Base-by-base conservation (phyloP, 139 green algal species). In the Monoraphidium neglectum region DNA sequence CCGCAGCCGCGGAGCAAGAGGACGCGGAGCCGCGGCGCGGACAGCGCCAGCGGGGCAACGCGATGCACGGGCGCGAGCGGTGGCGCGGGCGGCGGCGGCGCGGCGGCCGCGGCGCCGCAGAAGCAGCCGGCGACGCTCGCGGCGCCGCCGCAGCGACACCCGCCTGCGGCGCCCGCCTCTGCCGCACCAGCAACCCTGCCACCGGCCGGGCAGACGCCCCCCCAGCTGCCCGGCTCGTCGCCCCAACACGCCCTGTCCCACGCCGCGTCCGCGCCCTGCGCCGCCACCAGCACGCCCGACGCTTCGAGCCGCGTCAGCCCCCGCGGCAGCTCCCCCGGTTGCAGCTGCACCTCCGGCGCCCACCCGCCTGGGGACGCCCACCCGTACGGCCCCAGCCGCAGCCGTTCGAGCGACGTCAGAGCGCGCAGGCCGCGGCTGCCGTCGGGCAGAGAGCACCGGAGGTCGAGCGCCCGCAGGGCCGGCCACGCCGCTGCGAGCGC, bases 311-410 rank as follows among this genome's bases (percentile, higher is more conserved):
- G 30, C 24, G 72, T 77, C n/a, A 77, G 72, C 10, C 32, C 53
- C 28, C 40, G 5, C 26, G 72, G 72, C 72, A 77, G 59, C 35
- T 70, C 57, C 38, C 30, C 36, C 13, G 72, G 72, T 46, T 71
- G 68, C 59, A 77, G 72, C 32, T 70, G 60, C 59, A 77, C 72
- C n/a, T n/a, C n/a, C 26, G 72, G 72, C 24, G 60, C 57, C 4
- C 70, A 57, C 47, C 72, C 70, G 60, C 72, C 70, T 59, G 59
- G 70, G 5, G 70, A 57, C 38, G 70, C 72, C 72, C 72, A 77
- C 30, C 70, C 61, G 72, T 77, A 70, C 30, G 72, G 72, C 40
- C 59, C 30, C 28, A 77, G 32, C 10, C 32, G 28, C 3, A 77
- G 38, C 30, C 59, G 59, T 2, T 30, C 23, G 18, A 77, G 60